Percentiles rank a stretch among this genome's conserved stretches.
Conservation (phyloP, 148 eudicot species). For the Amaranthus hypochondriacus region DNA sequence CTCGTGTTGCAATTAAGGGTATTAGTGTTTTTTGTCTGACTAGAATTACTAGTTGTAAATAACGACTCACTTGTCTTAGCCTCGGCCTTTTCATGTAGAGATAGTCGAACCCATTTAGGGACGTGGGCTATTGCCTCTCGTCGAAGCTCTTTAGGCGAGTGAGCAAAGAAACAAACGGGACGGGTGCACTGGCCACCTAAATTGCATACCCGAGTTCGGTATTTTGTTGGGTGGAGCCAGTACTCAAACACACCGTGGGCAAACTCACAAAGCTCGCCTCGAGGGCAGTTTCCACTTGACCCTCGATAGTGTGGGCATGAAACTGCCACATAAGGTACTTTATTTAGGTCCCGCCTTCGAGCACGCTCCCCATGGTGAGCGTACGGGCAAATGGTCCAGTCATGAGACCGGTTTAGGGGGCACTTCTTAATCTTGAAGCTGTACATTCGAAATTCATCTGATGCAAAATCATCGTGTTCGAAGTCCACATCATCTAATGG, state of each 20-base stretch:
- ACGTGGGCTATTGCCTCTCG: too few species aligned
- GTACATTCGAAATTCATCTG: slow-evolving; percentile 28
- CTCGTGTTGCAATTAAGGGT: background rate
- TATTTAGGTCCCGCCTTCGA: slow-evolving; percentile 23
- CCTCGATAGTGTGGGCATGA: slow-evolving; percentile 18
- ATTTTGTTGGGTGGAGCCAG: slow-evolving; percentile 33
- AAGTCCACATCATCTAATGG: background rate
- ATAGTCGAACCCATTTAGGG: too few species aligned
- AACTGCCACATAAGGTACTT: slow-evolving; percentile 10
- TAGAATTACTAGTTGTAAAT: background rate
- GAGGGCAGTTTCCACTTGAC: slow-evolving; percentile 16
- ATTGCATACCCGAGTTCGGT: slow-evolving; percentile 22
- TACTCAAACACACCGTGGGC: slow-evolving; percentile 32
- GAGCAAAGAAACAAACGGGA: slow-evolving; percentile 23
- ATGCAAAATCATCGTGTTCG: slow-evolving; percentile 9
- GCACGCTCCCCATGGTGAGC: slow-evolving; percentile 26
- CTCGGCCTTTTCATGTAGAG: background rate
- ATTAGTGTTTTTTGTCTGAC: too few species aligned
- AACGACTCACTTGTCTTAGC: background rate
- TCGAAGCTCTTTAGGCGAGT: slow-evolving; percentile 8
- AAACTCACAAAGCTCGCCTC: slow-evolving; percentile 18
- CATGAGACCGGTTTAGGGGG: slow-evolving; percentile 19
- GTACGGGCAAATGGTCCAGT: slow-evolving; percentile 30
- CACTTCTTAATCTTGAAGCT: slow-evolving; percentile 21
- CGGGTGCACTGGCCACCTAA: slow-evolving; percentile 16